A percentile compares a stretch with the other conserved stretches of the same genome.
These are phyloP conservation scores for Sugiyamaella xylanicola DNA, from an alignment of 1,139 yeast genomes.

Conservation along the genomic window DNA sequence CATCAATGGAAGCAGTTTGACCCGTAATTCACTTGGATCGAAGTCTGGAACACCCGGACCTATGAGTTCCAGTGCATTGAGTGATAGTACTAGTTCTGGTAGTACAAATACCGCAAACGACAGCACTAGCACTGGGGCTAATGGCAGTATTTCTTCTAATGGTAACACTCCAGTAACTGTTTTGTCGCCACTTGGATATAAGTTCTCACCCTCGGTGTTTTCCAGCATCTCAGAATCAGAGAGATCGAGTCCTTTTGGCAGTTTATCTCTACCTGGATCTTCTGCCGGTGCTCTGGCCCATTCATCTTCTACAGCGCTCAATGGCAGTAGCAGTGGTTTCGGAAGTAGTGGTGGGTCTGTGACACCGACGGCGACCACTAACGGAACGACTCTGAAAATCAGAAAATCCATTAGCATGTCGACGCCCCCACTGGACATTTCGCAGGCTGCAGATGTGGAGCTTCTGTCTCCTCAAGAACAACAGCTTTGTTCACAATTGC, in stretches of 20 bases:
- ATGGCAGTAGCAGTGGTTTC: background rate
- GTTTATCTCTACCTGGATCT: slow-evolving; percentile 4
- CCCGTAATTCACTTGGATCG: slow-evolving; percentile 10
- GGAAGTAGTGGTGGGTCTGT: slow-evolving; percentile 6
- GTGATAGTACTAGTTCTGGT: background rate
- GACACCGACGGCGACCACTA: slow-evolving; percentile 6
- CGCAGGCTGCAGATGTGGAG: slow-evolving; percentile 81
- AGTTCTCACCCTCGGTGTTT: slow-evolving; percentile 19
- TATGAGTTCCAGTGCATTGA: background rate
- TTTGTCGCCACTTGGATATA: slow-evolving; percentile 15
- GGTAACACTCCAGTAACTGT: background rate
- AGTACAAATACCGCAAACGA: no score
- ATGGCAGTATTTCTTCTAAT: background rate
- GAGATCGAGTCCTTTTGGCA: slow-evolving; percentile 11
- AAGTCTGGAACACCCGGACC: slow-evolving; percentile 12
- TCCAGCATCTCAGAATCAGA: slow-evolving; percentile 12
- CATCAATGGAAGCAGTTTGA: slow-evolving; percentile 10
- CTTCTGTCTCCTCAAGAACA: slow-evolving; percentile 84
- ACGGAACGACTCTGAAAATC: slow-evolving; percentile 15
- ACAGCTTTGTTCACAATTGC: slow-evolving; percentile 75
- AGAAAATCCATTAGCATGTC: slow-evolving; percentile 12
- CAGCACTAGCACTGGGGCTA: background rate
- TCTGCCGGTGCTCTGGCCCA: background rate
- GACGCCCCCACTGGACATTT: slow-evolving; percentile 58
- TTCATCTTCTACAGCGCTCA: slow-evolving; percentile 1